phyloP scores from a whole-genome alignment of 2,329 filamentous ascomycete species.

The Magnaporthiopsis incrustans region DNA sequence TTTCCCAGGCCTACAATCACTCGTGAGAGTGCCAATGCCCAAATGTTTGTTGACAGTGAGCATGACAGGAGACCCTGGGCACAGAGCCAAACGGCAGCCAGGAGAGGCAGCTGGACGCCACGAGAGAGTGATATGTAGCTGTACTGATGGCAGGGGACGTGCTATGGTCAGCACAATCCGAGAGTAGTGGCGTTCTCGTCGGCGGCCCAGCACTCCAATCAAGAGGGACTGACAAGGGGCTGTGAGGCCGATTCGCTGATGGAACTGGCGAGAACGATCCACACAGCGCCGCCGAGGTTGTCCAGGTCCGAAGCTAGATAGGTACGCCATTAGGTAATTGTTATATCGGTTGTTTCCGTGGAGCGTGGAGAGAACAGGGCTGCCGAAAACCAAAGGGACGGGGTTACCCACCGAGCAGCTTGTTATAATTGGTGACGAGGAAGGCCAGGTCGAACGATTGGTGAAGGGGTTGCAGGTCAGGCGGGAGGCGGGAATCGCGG shows the following conservation, averaged over 20 bases:
- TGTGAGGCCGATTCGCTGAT: constrained; percentile 2
- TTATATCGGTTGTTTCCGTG: too few relatives aligned
- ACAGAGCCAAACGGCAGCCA: not conserved
- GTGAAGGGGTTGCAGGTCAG: not conserved
- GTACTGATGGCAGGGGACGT: not conserved
- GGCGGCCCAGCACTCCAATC: too few relatives aligned
- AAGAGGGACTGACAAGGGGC: not conserved
- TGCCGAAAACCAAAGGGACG: not conserved
- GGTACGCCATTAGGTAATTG: not conserved
- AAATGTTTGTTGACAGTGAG: not conserved
- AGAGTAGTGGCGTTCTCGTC: too few relatives aligned
- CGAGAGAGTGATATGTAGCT: not conserved
- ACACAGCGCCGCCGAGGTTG: not conserved
- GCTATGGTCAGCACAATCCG: too few relatives aligned
- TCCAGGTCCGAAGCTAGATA: not conserved
- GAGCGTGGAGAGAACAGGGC: too few relatives aligned
- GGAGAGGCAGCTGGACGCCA: not conserved
- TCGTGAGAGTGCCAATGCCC: not conserved
- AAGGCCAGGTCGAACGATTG: constrained; percentile 1
- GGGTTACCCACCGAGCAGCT: not conserved
- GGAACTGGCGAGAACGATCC: not conserved
- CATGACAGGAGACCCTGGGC: not conserved
- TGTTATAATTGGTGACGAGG: constrained; percentile 1
- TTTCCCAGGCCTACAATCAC: not conserved
- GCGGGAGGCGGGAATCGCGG: too few relatives aligned